phyloP scores from a whole-genome alignment of 2,329 filamentous ascomycete genomes.

The Botrytis byssoidea region DNA sequence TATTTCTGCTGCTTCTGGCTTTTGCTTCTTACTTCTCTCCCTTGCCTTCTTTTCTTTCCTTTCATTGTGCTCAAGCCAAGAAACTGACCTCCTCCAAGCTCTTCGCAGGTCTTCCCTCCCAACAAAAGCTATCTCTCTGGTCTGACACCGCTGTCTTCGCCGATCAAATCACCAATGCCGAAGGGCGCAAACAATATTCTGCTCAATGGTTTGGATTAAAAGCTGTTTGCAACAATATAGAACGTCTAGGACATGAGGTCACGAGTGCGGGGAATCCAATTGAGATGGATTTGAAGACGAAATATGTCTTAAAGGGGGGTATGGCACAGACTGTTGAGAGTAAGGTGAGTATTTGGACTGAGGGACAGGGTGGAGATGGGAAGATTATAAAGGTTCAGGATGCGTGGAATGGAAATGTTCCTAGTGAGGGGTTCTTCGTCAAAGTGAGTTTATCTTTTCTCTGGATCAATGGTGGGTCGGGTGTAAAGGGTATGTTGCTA shows the following conservation, averaged over 20 bases:
- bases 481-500: slow-evolving; percentile 36
- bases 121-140: slow-evolving; percentile 60
- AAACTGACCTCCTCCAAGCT: slow-evolving; percentile 42
- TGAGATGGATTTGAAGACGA: slow-evolving; percentile 52
- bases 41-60: too few species aligned
- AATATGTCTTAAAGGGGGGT: slow-evolving; percentile 53
- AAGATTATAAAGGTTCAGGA: slow-evolving; percentile 55
- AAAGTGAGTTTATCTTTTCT: slow-evolving; percentile 47
- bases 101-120: slow-evolving; percentile 58
- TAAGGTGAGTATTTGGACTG: slow-evolving; percentile 48
- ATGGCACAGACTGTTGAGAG: slow-evolving; percentile 51
- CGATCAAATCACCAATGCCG: slow-evolving; percentile 58
- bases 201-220: slow-evolving; percentile 59
- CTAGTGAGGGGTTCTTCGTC: slow-evolving; percentile 46
- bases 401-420: slow-evolving; percentile 53
- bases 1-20: background rate
- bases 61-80: background rate
- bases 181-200: slow-evolving; percentile 51
- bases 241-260: slow-evolving; percentile 54
- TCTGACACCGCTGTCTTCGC: slow-evolving; percentile 55
- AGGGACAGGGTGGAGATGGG: slow-evolving; percentile 36
- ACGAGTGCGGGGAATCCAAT: slow-evolving; percentile 58
- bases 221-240: slow-evolving; percentile 56
- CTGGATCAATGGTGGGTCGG: slow-evolving; percentile 39
- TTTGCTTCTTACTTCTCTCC: background rate